Base-by-base conservation (phyloP, 305 asterid genomes). In the Fraxinus xanthoxyloides region DNA sequence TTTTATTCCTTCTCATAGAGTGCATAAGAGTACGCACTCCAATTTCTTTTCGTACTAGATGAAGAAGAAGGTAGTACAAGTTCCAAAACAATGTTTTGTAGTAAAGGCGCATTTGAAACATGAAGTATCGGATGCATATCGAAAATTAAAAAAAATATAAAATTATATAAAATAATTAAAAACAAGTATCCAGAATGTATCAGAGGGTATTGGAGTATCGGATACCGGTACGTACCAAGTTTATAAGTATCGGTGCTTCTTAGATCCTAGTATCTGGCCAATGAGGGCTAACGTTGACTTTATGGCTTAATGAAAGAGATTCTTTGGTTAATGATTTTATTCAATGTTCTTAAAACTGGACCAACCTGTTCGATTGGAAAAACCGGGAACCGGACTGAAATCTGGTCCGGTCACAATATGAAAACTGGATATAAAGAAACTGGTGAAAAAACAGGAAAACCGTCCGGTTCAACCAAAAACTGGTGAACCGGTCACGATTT, bases 251-350 rank as follows among this genome's bases (percentile, higher is more conserved):
- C 59, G 6, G 59, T 46, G 59, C 59, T 46, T 46, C 59, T 46
- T 46, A 15, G 59, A 21, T 13, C 59, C 59, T 46, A 46, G 35
- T 34, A 65, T 65, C 2, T 28, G 19, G 19, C 32, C 43, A 72
- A 72, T 51, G 56, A 51, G 38, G 24, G 78, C 35, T 81, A 75
- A 79, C 82, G 24, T 78, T 40, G 82, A 75, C 75, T 80, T 77
- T 56, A 77, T 34, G 77, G 78, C 81, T 83, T 59, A 69, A 63
- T 54, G 32, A 56, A 87, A 79, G 82, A 40, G 81, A 40, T 65
- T 32, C 31, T 78, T 59, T 81, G 54, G 43, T 30, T 79, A 61
- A 80, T 34, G 75, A 72, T 19, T 72, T 59, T 61, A 30, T 75
- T 76, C 61, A 75, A 36, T 67, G 35, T 24, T 26, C 10, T 54